Conservation (phyloP, 2,329 filamentous ascomycete species). For the Nothomitra cinnamomea region DNA sequence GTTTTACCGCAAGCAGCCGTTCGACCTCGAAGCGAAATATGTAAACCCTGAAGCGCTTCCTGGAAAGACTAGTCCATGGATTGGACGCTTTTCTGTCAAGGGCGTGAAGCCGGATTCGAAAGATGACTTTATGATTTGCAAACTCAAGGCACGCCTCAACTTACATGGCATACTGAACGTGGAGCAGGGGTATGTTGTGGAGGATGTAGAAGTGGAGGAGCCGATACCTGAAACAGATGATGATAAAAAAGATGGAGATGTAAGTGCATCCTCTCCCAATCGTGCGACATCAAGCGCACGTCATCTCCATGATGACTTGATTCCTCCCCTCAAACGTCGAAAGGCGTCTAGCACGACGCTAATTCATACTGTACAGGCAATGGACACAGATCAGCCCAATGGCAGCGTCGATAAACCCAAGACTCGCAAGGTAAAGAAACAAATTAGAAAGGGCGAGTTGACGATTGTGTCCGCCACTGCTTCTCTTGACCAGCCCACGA, state of each 20-base stretch:
- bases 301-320: background rate
- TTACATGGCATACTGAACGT: constrained; percentile 92
- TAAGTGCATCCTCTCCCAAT: constrained; percentile 32
- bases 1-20: constrained; percentile 96
- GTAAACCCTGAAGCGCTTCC: constrained; percentile 73
- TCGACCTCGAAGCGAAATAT: constrained; percentile 91
- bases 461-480: constrained; percentile 71
- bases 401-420: constrained; percentile 53
- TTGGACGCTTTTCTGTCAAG: constrained; percentile 95
- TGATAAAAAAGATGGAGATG: constrained; percentile 47
- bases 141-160: constrained; percentile 94
- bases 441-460: constrained; percentile 91
- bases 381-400: constrained; percentile 59
- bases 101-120: constrained; percentile 84
- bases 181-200: constrained; percentile 93
- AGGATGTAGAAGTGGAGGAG: constrained; percentile 95
- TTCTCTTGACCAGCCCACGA: constrained; percentile 53
- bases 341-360: constrained; percentile 3
- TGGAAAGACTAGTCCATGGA: constrained; percentile 84
- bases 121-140: constrained; percentile 99
- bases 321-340: constrained; percentile 5
- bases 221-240: constrained; percentile 52
- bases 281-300: background rate
- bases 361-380: constrained; percentile 38
- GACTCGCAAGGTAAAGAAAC: constrained; percentile 98